A percentile compares a stretch with the other conserved stretches of the same genome.
Conservation (phyloP, 176 grass and related monocot species). For the Musa troglodytarum region DNA sequence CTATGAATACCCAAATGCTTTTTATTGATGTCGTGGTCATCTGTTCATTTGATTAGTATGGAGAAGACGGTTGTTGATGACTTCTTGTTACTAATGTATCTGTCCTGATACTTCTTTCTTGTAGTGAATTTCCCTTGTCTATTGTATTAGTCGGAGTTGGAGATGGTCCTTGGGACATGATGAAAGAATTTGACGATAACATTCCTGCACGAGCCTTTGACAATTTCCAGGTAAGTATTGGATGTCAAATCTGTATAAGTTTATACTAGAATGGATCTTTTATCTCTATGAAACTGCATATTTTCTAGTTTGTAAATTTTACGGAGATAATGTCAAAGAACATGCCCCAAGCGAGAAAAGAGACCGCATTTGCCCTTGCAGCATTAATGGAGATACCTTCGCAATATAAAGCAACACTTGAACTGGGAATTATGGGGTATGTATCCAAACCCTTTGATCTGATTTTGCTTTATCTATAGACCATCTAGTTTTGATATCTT, state of each 20-base stretch:
- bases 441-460: background rate
- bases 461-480: background rate
- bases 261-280: background rate
- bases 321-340: constrained; percentile 35
- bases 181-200: constrained; percentile 41
- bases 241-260: background rate
- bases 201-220: constrained; percentile 31
- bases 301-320: constrained; percentile 38
- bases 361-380: constrained; percentile 24
- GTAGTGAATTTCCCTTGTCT: constrained; percentile 32
- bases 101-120: constrained; percentile 9
- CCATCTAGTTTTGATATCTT: background rate
- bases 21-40: background rate
- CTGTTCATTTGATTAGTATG: background rate
- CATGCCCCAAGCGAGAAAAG: constrained; percentile 26
- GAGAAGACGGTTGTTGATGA: background rate
- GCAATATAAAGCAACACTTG: constrained; percentile 44
- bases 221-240: constrained; percentile 31
- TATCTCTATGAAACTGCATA: background rate
- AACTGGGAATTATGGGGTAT: constrained; percentile 33
- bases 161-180: constrained; percentile 43
- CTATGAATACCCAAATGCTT: background rate
- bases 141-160: constrained; percentile 39
- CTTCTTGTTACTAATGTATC: background rate
- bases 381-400: constrained; percentile 40